These are phyloP conservation scores for Pythium coloratum DNA, from an alignment of 352 stramenopile genomes.

Conservation along the genomic window DNA sequence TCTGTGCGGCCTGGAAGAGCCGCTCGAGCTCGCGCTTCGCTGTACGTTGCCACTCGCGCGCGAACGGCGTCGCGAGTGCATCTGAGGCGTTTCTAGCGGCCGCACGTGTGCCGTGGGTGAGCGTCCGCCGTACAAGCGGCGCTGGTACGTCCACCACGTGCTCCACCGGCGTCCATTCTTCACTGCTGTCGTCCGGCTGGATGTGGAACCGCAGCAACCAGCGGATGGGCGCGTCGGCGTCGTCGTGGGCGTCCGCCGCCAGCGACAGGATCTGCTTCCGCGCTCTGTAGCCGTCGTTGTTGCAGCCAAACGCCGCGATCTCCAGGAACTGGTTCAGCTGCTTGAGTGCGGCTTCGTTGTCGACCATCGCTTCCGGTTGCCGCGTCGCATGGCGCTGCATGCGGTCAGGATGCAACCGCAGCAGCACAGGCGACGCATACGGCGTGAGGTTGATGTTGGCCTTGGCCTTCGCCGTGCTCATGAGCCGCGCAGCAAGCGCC, in stretches of 20 bases:
- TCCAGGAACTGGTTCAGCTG: slow-evolving; percentile 78
- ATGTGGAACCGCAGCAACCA: slow-evolving; percentile 67
- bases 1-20: slow-evolving; percentile 56
- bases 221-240: slow-evolving; percentile 34
- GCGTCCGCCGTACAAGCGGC: slow-evolving; percentile 52
- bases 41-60: slow-evolving; percentile 63
- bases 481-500: slow-evolving; percentile 5
- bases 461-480: not conserved
- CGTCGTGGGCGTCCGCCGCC: slow-evolving; percentile 23
- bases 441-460: slow-evolving; percentile 50
- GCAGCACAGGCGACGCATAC: slow-evolving; percentile 64
- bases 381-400: slow-evolving; percentile 43
- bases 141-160: slow-evolving; percentile 58
- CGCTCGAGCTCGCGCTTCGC: slow-evolving; percentile 63
- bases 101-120: slow-evolving; percentile 38
- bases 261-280: slow-evolving; percentile 54
- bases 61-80: slow-evolving; percentile 49
- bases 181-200: slow-evolving; percentile 15
- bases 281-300: slow-evolving; percentile 62
- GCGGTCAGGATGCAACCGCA: slow-evolving; percentile 70
- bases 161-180: slow-evolving; percentile 18
- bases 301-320: slow-evolving; percentile 60
- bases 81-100: slow-evolving; percentile 30
- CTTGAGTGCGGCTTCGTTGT: slow-evolving; percentile 78
- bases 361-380: slow-evolving; percentile 32